These are phyloP conservation scores for Exophiala aquamarina DNA, from an alignment of 2,329 filamentous ascomycete species.

Conservation along the genomic window DNA sequence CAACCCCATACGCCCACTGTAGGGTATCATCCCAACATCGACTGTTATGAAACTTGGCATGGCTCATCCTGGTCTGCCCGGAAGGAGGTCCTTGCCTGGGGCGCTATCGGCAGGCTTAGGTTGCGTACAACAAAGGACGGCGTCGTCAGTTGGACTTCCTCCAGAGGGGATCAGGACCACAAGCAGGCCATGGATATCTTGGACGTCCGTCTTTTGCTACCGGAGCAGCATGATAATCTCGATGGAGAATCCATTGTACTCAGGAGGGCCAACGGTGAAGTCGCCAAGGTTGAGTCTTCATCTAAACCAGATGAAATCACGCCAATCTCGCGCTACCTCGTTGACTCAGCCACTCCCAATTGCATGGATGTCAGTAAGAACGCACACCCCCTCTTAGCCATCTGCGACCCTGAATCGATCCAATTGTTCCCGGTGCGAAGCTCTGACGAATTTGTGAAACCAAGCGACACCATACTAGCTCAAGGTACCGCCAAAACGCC, in stretches of 20 bases:
- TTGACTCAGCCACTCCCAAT: conserved; percentile 45
- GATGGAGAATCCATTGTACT: conserved; percentile 51
- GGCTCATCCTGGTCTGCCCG: conserved; percentile 47
- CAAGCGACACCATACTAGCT: conserved; percentile 37
- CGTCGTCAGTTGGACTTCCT: conserved; percentile 28
- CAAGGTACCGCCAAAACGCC: conserved; percentile 26
- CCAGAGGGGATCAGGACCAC: conserved; percentile 25
- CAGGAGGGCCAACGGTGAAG: conserved; percentile 56
- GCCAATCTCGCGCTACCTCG: conserved; percentile 36
- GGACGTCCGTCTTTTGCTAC: conserved; percentile 53
- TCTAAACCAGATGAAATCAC: conserved; percentile 38
- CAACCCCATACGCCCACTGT: conserved; percentile 48
- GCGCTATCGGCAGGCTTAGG: conserved; percentile 58
- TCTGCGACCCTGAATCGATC: conserved; percentile 50
- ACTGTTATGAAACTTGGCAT: conserved; percentile 57
- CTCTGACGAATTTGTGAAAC: conserved; percentile 34
- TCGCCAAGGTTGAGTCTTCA: conserved; percentile 34
- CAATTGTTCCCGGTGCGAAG: conserved; percentile 46
- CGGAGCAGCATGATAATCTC: conserved; percentile 36
- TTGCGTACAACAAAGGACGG: conserved; percentile 50
- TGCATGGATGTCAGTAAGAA: conserved; percentile 48
- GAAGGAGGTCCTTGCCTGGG: conserved; percentile 60
- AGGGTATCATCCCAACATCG: conserved; percentile 59
- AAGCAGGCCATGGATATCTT: conserved; percentile 57
- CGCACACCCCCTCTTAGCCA: conserved; percentile 48